These are phyloP conservation scores for Epichloe gansuensis DNA, from an alignment of 2,329 filamentous ascomycete genomes.

Conservation along the genomic window DNA sequence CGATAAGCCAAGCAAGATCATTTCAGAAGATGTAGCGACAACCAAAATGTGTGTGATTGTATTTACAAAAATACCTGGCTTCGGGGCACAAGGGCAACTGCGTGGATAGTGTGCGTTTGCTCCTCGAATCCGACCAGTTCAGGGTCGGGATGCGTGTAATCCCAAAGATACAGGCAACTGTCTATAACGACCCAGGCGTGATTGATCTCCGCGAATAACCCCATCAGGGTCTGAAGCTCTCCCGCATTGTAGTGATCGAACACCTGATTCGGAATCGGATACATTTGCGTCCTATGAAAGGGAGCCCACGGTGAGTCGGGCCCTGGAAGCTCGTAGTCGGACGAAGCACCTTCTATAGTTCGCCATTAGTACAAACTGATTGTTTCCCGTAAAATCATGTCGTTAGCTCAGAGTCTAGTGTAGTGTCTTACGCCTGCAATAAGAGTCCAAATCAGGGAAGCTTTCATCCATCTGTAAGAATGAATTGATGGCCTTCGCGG, in stretches of 20 bases:
- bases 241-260: constrained; percentile 86
- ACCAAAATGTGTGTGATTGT: constrained; percentile 82
- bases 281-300: constrained; percentile 76
- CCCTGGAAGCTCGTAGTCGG: constrained; percentile 73
- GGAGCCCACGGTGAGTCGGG: constrained; percentile 66
- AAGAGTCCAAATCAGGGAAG: constrained; percentile 82
- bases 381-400: background rate
- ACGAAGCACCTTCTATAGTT: constrained; percentile 66
- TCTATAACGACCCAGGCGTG: constrained; percentile 95
- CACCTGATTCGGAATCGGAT: constrained; percentile 82
- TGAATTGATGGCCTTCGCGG: constrained; percentile 71
- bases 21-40: constrained; percentile 73
- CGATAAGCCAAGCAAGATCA: constrained; percentile 76
- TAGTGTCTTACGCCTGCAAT: constrained; percentile 63
- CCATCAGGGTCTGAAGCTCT: constrained; percentile 85
- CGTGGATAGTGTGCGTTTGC: constrained; percentile 73
- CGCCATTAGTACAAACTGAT: constrained; percentile 14
- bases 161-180: constrained; percentile 93
- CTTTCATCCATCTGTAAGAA: constrained; percentile 63
- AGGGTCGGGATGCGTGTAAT: constrained; percentile 86
- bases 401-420: background rate
- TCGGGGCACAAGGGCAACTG: constrained; percentile 80
- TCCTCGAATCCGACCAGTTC: constrained; percentile 89
- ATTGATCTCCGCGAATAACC: constrained; percentile 85
- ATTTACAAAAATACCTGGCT: constrained; percentile 74